Base-by-base conservation (phyloP, 108 stramenopile genomes). In the Pelagomonas calceolata region DNA sequence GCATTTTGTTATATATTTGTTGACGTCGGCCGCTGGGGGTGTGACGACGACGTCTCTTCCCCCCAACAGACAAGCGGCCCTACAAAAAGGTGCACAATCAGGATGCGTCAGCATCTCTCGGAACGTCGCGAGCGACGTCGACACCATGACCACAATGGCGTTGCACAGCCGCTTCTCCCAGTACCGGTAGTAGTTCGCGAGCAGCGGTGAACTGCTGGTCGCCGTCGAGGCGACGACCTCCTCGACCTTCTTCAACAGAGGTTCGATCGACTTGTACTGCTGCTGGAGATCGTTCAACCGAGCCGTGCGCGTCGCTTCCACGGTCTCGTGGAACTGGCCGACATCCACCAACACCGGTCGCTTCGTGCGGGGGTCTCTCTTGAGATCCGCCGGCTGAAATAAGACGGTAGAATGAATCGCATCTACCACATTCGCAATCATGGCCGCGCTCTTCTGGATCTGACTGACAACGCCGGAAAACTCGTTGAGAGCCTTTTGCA, bases 161-260 rank as follows among this genome's bases (percentile, higher is more conserved):
- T 88, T 88, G 79, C 78, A 87, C 29, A 87, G 66, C 65, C 86
- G 81, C 70, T 83, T 81, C 76, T 88, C 87, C 87, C 87, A 88
- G 76, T 82, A 87, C 65, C 79, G 76, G 73, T 88, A 88, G 46
- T 84, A 88, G 29, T 73, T 78, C 4, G 75, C 70, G 39, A 88
- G 65, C 17, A 68, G 65, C 45, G 79, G 74, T 30, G 79, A 79
- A 51, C 66, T 66, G 34, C 85, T 81, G 26, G 78, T 85, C 73
- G 76, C 77, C 0, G 80, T 79, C 26, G 76, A 69, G 16, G 84
- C 85, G 32, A 84, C 83, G 31, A 84, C 79, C 63, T 81, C 85
- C 63, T 88, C 87, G 44, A 88, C 80, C 78, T 87, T 86, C 31
- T 80, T 77, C 17, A 88, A 67, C 18, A 85, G 66, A 31, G 81